Base-by-base conservation (phyloP, 306 rosid species). In the Cucurbita maxima region DNA sequence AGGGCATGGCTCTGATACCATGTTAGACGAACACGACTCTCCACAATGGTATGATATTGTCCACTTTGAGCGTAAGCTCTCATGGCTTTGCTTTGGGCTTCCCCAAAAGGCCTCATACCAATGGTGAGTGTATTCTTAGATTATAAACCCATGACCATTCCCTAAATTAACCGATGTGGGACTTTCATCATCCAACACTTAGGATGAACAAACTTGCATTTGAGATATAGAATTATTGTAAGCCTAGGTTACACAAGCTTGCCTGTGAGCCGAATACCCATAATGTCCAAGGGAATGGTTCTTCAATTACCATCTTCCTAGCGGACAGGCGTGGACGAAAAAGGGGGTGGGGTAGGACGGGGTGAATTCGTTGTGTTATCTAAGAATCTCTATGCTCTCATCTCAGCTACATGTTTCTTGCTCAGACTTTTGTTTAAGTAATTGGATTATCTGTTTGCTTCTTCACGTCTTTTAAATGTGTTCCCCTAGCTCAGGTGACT, bases 401-500 rank as follows among this genome's bases (percentile, higher is more conserved):
- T 45, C 30, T 22, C 7, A 40, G 45, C 55, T 45, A 19, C 19
- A 30, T 30, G 34, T 30, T 30, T 30, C 54, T 67, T 67, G 54
- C 73, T 67, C 16, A 1, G 55, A 44, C 18, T 67, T 45, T 41
- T 16, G 19, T 68, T 37, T 8, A 8, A 62, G 25, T 16, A 22
- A 60, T 60, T 71, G 67, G 62, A 57, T 3, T 57, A 40, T 60
- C 79, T 63, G 15, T 63, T n/a, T 63, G 30, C 51, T 63, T 40
- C 20, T 16, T 63, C 57, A 50, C 51, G 57, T 34, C 25, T 51
- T 70, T 7, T 70, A 0, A 13, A 38, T 7, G 45, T 25, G 30
- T 34, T 48, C n/a, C 44, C 47, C 25, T 34, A 51, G 56, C 74
- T 70, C 59, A 93, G 98, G 98, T 93, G 20, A 90, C 98, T 37